phyloP scores from a whole-genome alignment of 768 basidiomycete species.

The Phlebiopsis gigantea region DNA sequence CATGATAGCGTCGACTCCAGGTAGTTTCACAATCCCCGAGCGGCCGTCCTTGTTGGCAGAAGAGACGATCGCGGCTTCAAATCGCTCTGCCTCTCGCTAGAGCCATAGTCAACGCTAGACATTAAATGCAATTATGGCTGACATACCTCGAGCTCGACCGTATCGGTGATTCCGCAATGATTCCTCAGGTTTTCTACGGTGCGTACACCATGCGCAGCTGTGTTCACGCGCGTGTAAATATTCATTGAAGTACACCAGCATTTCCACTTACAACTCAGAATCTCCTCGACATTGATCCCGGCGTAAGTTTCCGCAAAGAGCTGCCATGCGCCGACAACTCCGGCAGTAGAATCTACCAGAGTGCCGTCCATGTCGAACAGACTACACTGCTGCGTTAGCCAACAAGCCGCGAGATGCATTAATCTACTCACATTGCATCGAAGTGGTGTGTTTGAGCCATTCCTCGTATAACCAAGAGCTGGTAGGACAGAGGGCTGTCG shows the following conservation, averaged over 20 bases:
- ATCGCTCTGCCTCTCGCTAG: constrained; percentile 68
- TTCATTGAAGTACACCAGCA: background rate
- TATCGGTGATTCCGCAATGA: constrained; percentile 65
- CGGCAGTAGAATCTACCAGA: constrained; percentile 75
- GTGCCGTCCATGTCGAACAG: constrained; percentile 86
- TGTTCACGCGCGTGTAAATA: background rate
- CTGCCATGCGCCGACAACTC: constrained; percentile 80
- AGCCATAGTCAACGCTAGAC: background rate
- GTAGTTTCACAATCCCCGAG: constrained; percentile 64
- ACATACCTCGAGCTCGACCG: constrained; percentile 62
- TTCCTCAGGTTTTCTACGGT: constrained; percentile 75
- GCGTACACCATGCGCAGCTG: constrained; percentile 79
- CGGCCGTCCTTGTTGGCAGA: constrained; percentile 48
- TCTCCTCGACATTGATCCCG: constrained; percentile 50
- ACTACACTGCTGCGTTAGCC: constrained; percentile 28
- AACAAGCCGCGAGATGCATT: background rate
- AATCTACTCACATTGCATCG: constrained; percentile 33
- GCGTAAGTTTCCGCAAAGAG: constrained; percentile 70
- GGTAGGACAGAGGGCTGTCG: background rate
- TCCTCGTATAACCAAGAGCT: background rate
- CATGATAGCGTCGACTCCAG: constrained; percentile 62
- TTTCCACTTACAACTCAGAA: constrained; percentile 52
- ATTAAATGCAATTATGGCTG: background rate
- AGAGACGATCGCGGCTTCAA: constrained; percentile 75
- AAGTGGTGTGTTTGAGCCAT: constrained; percentile 28